Evolutionary conservation across 768 basidiomycete genomes (phyloP), one percentile per base, ranked within the genome.

Genomic region (Lactifluus subvellereus): DNA sequence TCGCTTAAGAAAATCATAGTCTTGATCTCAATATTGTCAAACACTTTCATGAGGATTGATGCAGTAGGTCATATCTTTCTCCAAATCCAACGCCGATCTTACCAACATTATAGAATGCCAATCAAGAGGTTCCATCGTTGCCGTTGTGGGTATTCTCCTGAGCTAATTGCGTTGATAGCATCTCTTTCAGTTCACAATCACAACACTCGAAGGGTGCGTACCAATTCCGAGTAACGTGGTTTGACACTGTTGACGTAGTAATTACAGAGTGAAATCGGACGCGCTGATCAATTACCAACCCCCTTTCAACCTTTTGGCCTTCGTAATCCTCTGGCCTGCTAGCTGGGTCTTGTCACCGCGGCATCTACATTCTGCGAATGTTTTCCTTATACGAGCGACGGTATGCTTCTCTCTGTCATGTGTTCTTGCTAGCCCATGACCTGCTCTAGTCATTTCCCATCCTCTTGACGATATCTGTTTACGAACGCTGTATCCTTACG

Each of bases 251-350:
- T 52, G 48, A 67, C 66, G n/a, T 58, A 22, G 45, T 56, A 47
- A 49, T 45, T 45, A 11, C 65, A 91, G 92, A 27, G 89, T 94
- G 70, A 94, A 94, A 71, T 86, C 88, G 2, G 92, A 95, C 71
- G 90, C 90, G 1, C 77, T 97, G 18, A 92, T 95, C 76, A 92
- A 88, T 52, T 96, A 97, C 69, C 90, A 94, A 67, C 91, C 91
- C 1, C 94, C 94, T 1, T 92, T 93, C 80, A 93, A 91, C 69
- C 76, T 92, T 20, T 75, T 90, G 20, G 94, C 94, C 1, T 86
- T 94, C 72, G 60, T 84, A 33, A 77, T 96, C 61, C 80, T 96
- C 54, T 88, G 90, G 71, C 91, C 94, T 13, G 79, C 87, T 30
- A 87, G 86, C 66, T 94, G 81, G 73, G 69, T 91, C 45, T 74